Percentiles rank a stretch among this genome's conserved stretches.
Evolutionary conservation across 2,329 filamentous ascomycete species (phyloP).

Genomic region (Xylaria sp.): DNA sequence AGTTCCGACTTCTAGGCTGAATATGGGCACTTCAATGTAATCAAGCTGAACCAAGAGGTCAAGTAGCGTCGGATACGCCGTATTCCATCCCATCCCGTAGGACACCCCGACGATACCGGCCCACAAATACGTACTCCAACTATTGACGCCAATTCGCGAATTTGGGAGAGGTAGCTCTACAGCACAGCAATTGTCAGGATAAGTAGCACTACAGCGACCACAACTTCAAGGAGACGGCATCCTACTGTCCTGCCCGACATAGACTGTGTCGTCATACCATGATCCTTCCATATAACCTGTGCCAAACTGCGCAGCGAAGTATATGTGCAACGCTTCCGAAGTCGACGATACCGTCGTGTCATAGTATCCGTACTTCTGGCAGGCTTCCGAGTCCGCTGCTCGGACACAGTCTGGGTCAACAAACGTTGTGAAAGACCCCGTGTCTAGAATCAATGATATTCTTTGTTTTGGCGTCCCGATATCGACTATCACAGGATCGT

Average conservation of each 20-base stretch:
- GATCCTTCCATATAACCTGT: slow-evolving; percentile 50
- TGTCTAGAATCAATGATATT: slow-evolving; percentile 53
- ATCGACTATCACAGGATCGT: slow-evolving; percentile 45
- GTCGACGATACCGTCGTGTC: slow-evolving; percentile 50
- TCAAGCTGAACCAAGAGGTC: slow-evolving; percentile 50
- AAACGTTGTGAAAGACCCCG: slow-evolving; percentile 54
- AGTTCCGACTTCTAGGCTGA: slow-evolving; percentile 52
- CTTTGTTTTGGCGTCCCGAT: slow-evolving; percentile 53
- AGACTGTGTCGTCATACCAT: slow-evolving; percentile 51
- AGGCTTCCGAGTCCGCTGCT: slow-evolving; percentile 49
- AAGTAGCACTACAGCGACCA: neutral
- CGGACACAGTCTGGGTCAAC: slow-evolving; percentile 52
- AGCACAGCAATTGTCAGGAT: slow-evolving; percentile 6
- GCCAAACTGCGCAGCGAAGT: slow-evolving; percentile 49
- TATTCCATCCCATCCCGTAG: slow-evolving; percentile 52
- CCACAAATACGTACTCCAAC: slow-evolving; percentile 52
- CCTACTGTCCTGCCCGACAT: slow-evolving; percentile 46
- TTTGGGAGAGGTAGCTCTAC: slow-evolving; percentile 49
- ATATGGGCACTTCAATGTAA: slow-evolving; percentile 52
- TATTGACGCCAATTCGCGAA: slow-evolving; percentile 53
- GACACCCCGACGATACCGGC: slow-evolving; percentile 53
- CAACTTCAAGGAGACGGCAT: neutral
- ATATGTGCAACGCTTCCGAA: slow-evolving; percentile 44
- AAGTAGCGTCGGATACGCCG: slow-evolving; percentile 51
- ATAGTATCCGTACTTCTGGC: slow-evolving; percentile 51